Evolutionary conservation across 345 rosid genomes (phyloP), one percentile per base, ranked within the genome.

Genomic region (Eucalyptus fibrosa): DNA sequence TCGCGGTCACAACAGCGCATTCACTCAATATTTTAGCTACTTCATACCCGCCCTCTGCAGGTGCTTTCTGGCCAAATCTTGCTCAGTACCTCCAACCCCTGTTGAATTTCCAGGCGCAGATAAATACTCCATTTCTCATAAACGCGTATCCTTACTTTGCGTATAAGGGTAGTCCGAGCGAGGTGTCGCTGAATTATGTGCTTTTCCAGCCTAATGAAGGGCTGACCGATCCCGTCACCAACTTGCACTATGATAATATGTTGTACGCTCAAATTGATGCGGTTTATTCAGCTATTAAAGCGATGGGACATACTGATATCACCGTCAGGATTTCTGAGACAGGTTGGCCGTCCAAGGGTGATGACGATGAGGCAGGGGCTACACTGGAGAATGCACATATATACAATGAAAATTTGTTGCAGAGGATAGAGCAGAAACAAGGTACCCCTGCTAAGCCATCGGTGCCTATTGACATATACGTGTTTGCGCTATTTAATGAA

Each of bases 291-390:
- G 99, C 99, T 5, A 97, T 98, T 37, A 93, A 92, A 77, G 93
- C 96, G 21, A 83, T 96, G 95, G 99, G 99, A 5, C 96, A 95
- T 80, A 90, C 93, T 0, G 95, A 96, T 87, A 85, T 97, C 19
- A 94, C 93, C 88, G 97, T 97, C 7, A 89, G 91, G 94, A 89
- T 98, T 47, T 97, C 99, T 4, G 99, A 98, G 92, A 98, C 99
- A 15, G 99, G 99, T 4, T 98, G 99, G 99, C 99, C 99, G 2
- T 98, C 99, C 3, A 94, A 90, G 89, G 99, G 99, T 18, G 99
- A 97, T 45, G 92, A 90, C 16, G 89, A 90, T 86, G 99, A 98
- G 93, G 91, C 90, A 24, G 99, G 99, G 83, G 98, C 99, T 37
- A 90, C 95, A 42, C 92, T 93, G 15, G 95, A 95, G 88, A 98